Conservation (phyloP, 2,329 filamentous ascomycete genomes). For the Tolypocladium nubicola region DNA sequence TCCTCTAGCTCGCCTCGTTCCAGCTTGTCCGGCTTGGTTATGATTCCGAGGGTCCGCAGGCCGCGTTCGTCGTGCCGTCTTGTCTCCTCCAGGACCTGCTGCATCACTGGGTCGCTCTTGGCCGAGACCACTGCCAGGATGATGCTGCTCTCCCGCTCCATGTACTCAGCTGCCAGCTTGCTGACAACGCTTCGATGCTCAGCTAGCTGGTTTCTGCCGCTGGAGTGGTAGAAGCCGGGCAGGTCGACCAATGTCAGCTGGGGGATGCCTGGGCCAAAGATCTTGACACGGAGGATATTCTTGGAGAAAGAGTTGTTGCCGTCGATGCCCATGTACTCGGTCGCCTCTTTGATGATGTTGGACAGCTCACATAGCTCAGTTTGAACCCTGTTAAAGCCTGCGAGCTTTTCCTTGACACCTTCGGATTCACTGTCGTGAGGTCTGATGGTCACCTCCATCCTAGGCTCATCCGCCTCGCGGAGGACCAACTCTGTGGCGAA, state of each 20-base stretch:
- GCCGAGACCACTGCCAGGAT: constrained; percentile 48
- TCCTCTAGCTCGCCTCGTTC: constrained; percentile 21
- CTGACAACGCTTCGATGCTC: constrained; percentile 32
- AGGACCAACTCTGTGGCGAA: constrained; percentile 54
- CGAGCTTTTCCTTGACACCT: constrained; percentile 13
- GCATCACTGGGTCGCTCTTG: constrained; percentile 44
- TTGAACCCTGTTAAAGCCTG: background rate
- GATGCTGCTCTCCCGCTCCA: constrained; percentile 44
- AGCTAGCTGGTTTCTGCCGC: constrained; percentile 32
- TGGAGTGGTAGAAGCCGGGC: constrained; percentile 41
- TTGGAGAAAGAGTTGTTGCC: constrained; percentile 26
- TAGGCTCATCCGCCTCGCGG: constrained; percentile 25
- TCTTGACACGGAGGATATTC: constrained; percentile 36
- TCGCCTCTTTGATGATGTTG: constrained; percentile 27
- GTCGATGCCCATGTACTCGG: constrained; percentile 36
- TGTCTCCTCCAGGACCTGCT: constrained; percentile 40
- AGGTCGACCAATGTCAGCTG: constrained; percentile 50
- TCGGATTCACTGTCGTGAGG: constrained; percentile 17
- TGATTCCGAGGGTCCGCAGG: constrained; percentile 39
- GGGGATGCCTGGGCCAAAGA: constrained; percentile 34
- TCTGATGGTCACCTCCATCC: constrained; percentile 20
- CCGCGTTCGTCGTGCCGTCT: constrained; percentile 11
- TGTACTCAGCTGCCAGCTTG: constrained; percentile 42
- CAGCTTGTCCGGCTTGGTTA: constrained; percentile 42
- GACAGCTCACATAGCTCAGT: constrained; percentile 11